Conservation (phyloP, 768 basidiomycete genomes). For the Calocybe cyanea region DNA sequence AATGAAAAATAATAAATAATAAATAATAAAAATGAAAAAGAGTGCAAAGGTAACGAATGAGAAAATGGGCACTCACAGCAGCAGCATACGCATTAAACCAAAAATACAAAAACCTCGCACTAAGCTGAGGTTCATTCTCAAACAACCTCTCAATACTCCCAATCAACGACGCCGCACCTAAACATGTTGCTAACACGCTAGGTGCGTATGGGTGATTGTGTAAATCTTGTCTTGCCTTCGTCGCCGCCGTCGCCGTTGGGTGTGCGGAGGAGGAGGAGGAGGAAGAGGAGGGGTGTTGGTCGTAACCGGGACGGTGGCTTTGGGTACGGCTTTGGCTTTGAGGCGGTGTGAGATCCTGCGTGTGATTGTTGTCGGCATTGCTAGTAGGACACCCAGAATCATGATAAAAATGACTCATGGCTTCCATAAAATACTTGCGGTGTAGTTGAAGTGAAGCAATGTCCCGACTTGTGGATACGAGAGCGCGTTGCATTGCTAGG, state of each 20-base stretch:
- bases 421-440: constrained; percentile 62
- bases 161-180: constrained; percentile 55
- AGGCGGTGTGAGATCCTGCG: too few relatives aligned
- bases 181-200: constrained; percentile 68
- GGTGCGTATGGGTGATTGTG: constrained; percentile 56
- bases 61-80: constrained; percentile 59
- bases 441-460: constrained; percentile 64
- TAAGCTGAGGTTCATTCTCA: constrained; percentile 55
- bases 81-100: constrained; percentile 77
- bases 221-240: too few relatives aligned
- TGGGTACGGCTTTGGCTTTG: too few relatives aligned
- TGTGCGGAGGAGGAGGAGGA: too few relatives aligned
- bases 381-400: too few relatives aligned
- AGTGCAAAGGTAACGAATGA: too few relatives aligned
- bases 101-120: constrained; percentile 62
- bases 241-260: too few relatives aligned
- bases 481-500: constrained; percentile 60
- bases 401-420: constrained; percentile 53
- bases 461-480: constrained; percentile 58
- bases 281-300: too few relatives aligned
- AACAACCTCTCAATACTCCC: constrained; percentile 53
- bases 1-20: too few relatives aligned
- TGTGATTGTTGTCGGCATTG: too few relatives aligned
- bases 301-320: too few relatives aligned
- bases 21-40: too few relatives aligned